Evolutionary conservation across 2,329 filamentous ascomycete species (phyloP), one percentile per base, ranked within the genome.

Genomic region (Alternaria postmessia): DNA sequence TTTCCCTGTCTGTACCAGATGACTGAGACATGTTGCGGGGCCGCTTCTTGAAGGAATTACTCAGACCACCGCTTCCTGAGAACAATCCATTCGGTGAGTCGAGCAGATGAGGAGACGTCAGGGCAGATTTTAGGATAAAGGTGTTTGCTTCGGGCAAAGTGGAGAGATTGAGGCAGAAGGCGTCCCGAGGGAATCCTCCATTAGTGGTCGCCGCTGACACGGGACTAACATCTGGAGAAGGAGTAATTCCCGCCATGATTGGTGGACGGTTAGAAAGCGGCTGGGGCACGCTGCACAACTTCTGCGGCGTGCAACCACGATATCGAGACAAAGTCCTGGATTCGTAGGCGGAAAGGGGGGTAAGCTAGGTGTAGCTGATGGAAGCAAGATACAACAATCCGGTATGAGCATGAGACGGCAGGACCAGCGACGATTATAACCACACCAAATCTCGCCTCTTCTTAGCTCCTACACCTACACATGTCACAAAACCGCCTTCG

Each of bases 1-100:
- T 73, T 54, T 80, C 78, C 58, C 75, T 73, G 63, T 80, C 78
- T 48, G 76, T 79, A 42, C 76, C 75, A 38, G 78, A 80, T 18
- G 78, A 78, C 61, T 79, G 76, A 65, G 78, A 80, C 78, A 80
- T 80, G 64, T 79, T 80, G 70, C 78, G 78, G 51, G 76, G 71
- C 55, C 78, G 71, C 63, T 78, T 77, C 65, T 72, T 77, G 70
- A 75, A 76, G 41, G 71, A 57, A 59, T 68, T 70, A 56, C 59
- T 76, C 63, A 77, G 55, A 51, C 67, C 61, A 57, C 65, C 63
- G 65, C 58, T 65, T 55, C 66, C 67, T 36, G 73, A 63, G 62
- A 73, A 76, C 38, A 77, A 69, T 53, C 73, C 74, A 71, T 72
- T 76, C 39, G 77, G 76, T 18, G 77, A 78, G 18, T 76, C 76